Conservation (phyloP, 2,329 filamentous ascomycete species). For the Hawksworthiomyces lignivorus region DNA sequence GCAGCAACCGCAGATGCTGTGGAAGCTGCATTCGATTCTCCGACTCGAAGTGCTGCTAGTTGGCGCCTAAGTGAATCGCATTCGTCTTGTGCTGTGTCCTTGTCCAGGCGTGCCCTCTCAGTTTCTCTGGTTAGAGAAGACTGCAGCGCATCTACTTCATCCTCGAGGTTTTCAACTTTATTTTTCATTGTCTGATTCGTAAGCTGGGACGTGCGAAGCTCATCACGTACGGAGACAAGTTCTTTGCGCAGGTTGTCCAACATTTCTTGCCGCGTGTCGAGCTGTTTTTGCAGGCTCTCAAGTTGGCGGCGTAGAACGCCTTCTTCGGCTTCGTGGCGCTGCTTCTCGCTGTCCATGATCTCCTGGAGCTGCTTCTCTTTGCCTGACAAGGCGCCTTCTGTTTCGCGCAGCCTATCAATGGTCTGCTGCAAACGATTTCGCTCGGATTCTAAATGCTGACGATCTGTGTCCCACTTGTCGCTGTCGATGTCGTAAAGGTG, state of each 20-base stretch:
- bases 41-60: constrained; percentile 26
- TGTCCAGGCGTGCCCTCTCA: constrained; percentile 46
- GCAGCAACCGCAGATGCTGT: constrained; percentile 14
- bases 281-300: constrained; percentile 62
- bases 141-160: constrained; percentile 70
- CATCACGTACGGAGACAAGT: constrained; percentile 57
- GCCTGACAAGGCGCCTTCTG: constrained; percentile 58
- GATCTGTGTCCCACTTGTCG: constrained; percentile 65
- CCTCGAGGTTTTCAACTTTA: constrained; percentile 61
- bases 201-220: constrained; percentile 60
- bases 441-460: constrained; percentile 56
- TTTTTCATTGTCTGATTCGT: constrained; percentile 55
- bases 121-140: constrained; percentile 56
- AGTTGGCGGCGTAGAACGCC: constrained; percentile 64
- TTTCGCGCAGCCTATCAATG: constrained; percentile 61
- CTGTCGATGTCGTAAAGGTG: constrained; percentile 62
- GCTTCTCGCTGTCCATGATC: constrained; percentile 60
- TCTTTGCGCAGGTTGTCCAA: constrained; percentile 60
- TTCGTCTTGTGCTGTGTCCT: constrained; percentile 36
- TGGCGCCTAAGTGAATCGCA: constrained; percentile 37
- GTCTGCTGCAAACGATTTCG: constrained; percentile 61
- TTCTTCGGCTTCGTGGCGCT: constrained; percentile 67
- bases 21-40: background rate
- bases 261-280: constrained; percentile 58
- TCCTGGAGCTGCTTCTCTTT: constrained; percentile 62